Base-by-base conservation (phyloP, 2,329 filamentous ascomycete species). In the Thelonectria discophora region DNA sequence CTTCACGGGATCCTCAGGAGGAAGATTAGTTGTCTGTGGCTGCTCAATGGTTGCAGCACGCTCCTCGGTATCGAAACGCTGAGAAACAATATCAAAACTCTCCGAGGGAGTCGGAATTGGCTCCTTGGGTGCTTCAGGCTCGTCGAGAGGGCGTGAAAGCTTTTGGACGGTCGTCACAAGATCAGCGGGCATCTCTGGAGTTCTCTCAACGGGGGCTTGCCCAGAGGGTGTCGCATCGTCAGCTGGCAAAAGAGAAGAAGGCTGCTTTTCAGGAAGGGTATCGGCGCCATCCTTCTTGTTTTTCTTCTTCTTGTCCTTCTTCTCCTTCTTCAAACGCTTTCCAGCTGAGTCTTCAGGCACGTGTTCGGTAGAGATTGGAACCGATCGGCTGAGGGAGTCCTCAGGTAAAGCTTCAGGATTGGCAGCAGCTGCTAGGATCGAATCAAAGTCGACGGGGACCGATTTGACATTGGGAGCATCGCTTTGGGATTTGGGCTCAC, bases 221-320 rank as follows among this genome's bases (percentile, higher is more conserved):
- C 50, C 43, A 7, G 21, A n/a, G 5, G 13, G n/a, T 17, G 17
- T 17, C 30, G 13, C 6, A 43, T 58, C 50, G 15, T 42, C 32
- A 10, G 27, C 46, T 32, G 13, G 46, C 30, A 43, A 15, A 15
- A 32, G n/a, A n/a, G 50, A 34, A 34, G 43, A 42, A 34, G 43
- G 34, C 24, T 42, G 49, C 42, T 20, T 7, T 20, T 48, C 43
- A 13, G 37, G 17, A 37, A 42, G 6, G 47, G 49, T 46, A 27
- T 53, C 49, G 20, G 62, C 59, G 39, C 69, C 72, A 17, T 64
- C 58, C 43, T 68, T 71, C 60, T 69, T 75, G 65, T 73, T 75
- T 58, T 74, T 75, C 57, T 71, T 74, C 59, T 73, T 72, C 55
- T 75, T 76, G 60, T 75, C 75, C 52, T 67, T 30, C 55, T 69